These are phyloP conservation scores for Mycotypha africana DNA, from an alignment of 371 early-diverging fungal species.

Conservation along the genomic window DNA sequence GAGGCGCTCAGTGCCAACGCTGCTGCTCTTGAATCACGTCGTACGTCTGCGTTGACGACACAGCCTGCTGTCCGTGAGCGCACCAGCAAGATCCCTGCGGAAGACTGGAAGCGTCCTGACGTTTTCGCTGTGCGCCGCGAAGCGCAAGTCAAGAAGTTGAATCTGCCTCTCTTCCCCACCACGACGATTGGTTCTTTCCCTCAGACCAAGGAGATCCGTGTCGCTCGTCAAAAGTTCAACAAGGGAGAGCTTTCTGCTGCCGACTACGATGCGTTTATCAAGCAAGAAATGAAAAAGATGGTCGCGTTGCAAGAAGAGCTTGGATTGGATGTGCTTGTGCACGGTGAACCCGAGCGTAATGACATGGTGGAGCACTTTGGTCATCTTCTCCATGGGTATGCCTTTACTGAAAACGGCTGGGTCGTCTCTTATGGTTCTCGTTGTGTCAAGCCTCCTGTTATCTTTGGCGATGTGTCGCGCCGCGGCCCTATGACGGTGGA, in stretches of 20 bases:
- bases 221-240: slow-evolving; percentile 84
- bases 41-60: slow-evolving; percentile 76
- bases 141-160: slow-evolving; percentile 73
- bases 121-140: slow-evolving; percentile 71
- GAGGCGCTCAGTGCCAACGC: slow-evolving; percentile 70
- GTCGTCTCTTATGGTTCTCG: slow-evolving; percentile 96
- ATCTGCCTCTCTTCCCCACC: slow-evolving; percentile 91
- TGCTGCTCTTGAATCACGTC: slow-evolving; percentile 66
- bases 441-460: slow-evolving; percentile 89
- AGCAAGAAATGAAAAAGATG: slow-evolving; percentile 78
- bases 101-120: slow-evolving; percentile 71
- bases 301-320: slow-evolving; percentile 85
- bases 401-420: slow-evolving; percentile 94
- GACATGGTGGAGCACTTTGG: slow-evolving; percentile 98
- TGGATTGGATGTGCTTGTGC: slow-evolving; percentile 92
- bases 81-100: slow-evolving; percentile 60
- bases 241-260: slow-evolving; percentile 69
- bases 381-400: slow-evolving; percentile 78
- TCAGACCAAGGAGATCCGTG: slow-evolving; percentile 94
- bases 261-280: slow-evolving; percentile 82
- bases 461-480: slow-evolving; percentile 90
- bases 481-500: slow-evolving; percentile 90
- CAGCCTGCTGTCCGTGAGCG: slow-evolving; percentile 79
- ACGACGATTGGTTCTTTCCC: slow-evolving; percentile 98
- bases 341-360: slow-evolving; percentile 95